Percentiles rank a stretch among this genome's conserved stretches.
These are phyloP conservation scores for Albatrellus sp. DNA, from an alignment of 1,284 basidiomycete species.

Conservation along the genomic window DNA sequence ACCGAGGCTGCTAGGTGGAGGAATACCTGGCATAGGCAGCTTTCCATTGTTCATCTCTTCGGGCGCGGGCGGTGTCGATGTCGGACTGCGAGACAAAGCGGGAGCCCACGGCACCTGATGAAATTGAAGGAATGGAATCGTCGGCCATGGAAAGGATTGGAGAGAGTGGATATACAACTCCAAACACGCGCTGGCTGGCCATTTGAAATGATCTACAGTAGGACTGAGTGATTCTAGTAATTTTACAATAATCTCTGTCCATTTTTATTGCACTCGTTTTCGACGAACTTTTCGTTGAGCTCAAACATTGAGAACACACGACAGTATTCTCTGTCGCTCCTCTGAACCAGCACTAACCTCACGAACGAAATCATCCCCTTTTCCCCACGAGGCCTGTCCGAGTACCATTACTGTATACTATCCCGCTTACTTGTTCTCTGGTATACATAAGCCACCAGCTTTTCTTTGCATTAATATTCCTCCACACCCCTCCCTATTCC, in stretches of 20 bases:
- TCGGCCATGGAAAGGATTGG: constrained; percentile 20
- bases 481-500: constrained; percentile 3
- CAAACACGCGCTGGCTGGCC: too few species aligned
- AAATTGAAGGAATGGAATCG: constrained; percentile 50
- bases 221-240: too few species aligned
- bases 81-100: constrained; percentile 73
- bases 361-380: too few species aligned
- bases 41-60: constrained; percentile 81
- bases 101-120: constrained; percentile 56
- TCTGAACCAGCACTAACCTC: too few species aligned
- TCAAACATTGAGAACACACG: too few species aligned
- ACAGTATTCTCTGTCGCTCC: too few species aligned
- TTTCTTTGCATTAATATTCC: neutral
- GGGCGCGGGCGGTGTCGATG: constrained; percentile 65
- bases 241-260: too few species aligned
- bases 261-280: too few species aligned
- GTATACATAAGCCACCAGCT: neutral
- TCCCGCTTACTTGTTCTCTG: too few species aligned
- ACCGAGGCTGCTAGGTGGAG: constrained; percentile 2
- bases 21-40: constrained; percentile 79
- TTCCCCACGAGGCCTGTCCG: too few species aligned
- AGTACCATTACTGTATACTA: constrained; percentile 1
- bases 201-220: too few species aligned
- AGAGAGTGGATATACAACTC: neutral
- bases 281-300: too few species aligned